Percentiles rank a stretch among this genome's conserved stretches.
These are phyloP conservation scores for Didymella keratinophila DNA, from an alignment of 2,329 filamentous ascomycete genomes.

Conservation along the genomic window DNA sequence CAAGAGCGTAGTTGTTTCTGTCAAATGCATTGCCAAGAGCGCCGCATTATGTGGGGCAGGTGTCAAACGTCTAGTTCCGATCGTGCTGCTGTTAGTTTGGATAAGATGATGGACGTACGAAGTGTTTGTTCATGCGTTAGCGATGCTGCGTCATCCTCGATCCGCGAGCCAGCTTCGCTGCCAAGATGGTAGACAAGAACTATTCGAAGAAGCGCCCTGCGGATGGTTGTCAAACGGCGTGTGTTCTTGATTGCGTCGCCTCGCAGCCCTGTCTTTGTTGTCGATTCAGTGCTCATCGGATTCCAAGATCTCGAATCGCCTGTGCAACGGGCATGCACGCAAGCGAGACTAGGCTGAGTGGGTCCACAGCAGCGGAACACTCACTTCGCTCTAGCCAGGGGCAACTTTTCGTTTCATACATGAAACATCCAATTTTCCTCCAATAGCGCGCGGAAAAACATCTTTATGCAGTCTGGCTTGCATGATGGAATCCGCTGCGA, in stretches of 20 bases:
- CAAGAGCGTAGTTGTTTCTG: slow-evolving; percentile 39
- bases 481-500: slow-evolving; percentile 17
- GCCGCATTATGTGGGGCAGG: slow-evolving; percentile 24
- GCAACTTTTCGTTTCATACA: slow-evolving; percentile 27
- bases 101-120: slow-evolving; percentile 4
- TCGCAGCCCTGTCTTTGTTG: neutral
- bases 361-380: slow-evolving; percentile 12
- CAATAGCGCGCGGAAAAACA: slow-evolving; percentile 25
- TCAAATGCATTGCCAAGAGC: slow-evolving; percentile 13
- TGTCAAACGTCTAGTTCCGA: slow-evolving; percentile 25
- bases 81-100: slow-evolving; percentile 2
- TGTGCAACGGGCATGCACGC: slow-evolving; percentile 22
- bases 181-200: neutral
- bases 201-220: too few species aligned
- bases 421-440: slow-evolving; percentile 34
- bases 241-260: slow-evolving; percentile 2
- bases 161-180: neutral
- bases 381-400: slow-evolving; percentile 20
- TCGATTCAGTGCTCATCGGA: slow-evolving; percentile 3
- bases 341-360: slow-evolving; percentile 18
- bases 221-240: neutral
- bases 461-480: slow-evolving; percentile 20
- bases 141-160: slow-evolving; percentile 1
- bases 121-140: slow-evolving; percentile 13
- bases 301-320: slow-evolving; percentile 14